Evolutionary conservation across 495 filamentous ascomycete species (phyloP), one percentile per base, ranked within the genome.

Genomic region (Acidiella bohemica): DNA sequence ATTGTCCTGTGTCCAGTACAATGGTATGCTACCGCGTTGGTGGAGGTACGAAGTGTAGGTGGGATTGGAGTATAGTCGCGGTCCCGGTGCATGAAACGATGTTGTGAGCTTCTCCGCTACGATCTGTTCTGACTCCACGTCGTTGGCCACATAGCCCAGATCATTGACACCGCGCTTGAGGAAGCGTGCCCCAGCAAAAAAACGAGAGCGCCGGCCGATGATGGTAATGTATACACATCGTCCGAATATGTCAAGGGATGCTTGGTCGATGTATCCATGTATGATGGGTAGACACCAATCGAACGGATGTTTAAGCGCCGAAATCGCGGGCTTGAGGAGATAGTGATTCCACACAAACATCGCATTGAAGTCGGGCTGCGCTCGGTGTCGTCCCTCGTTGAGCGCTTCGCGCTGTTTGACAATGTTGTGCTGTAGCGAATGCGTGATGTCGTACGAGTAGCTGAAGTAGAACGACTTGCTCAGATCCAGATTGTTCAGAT

Each of bases 271-370:
- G 63, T 86, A 95, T 14, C 90, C 90, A 60, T 97, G 88, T 36
- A 95, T 85, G 42, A 97, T 79, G 4, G 90, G 92, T 28, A 94
- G 70, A 58, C 86, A 96, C 90, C 90, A 97, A 53, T 96, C 84
- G 53, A 82, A 93, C 1, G 81, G 75, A 42, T 80, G 81, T 42
- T 80, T 79, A 37, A 97, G 64, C 17, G 67, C 67, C 12, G 61
- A 56, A n/a, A 70, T 62, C 1, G 80, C 86, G 0, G 88, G 88
- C 39, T 73, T 64, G 21, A 97, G 71, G 8, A 97, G 70, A 59
- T 95, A 81, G 46, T 81, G 72, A 43, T 97, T 97, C 90, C 90
- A 97, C 12, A 95, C 79, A 54, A 96, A 96, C 90, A 97, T 97
- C 17, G 79, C 73, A 47, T 95, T 92, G 55, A 80, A 77, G 51